phyloP scores from a whole-genome alignment of 164 flowering plant species.

The Stephania japonica region DNA sequence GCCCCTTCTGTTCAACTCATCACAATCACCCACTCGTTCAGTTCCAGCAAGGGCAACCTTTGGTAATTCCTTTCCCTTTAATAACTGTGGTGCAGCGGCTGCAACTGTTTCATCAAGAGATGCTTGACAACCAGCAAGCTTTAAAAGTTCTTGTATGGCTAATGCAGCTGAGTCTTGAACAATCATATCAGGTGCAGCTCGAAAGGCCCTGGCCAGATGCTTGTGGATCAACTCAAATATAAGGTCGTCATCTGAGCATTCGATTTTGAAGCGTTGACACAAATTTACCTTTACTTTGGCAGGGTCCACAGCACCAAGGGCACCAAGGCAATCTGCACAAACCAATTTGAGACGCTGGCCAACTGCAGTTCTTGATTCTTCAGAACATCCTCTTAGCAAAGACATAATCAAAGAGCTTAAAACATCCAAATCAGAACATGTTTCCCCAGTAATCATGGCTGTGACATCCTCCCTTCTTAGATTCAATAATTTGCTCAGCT shows the following conservation, averaged over 20 bases:
- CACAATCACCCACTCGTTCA: conserved; percentile 16
- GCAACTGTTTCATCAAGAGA: conserved; percentile 68
- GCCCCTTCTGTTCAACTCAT: conserved; percentile 57
- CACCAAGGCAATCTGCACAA: conserved; percentile 98
- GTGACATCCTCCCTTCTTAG: conserved; percentile 58
- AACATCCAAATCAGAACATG: conserved; percentile 55
- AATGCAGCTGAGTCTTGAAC: conserved; percentile 96
- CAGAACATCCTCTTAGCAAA: conserved; percentile 90
- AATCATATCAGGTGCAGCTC: conserved; percentile 92
- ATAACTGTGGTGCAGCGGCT: conserved; percentile 26
- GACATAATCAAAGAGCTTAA: conserved; percentile 79
- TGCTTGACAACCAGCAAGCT: conserved; percentile 94
- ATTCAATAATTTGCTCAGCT: conserved; percentile 72
- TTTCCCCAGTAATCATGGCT: conserved; percentile 57
- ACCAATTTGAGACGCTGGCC: conserved; percentile 87
- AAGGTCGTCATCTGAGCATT: conserved; percentile 98
- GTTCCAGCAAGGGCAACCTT: conserved; percentile 20
- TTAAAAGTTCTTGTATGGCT: conserved; percentile 95
- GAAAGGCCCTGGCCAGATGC: conserved; percentile 92
- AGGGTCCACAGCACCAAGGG: conserved; percentile 96
- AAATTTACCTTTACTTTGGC: conserved; percentile 70
- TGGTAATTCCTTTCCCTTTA: conserved; percentile 29
- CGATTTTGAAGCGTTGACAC: conserved; percentile 81
- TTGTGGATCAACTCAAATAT: conserved; percentile 94
- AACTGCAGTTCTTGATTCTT: conserved; percentile 81